Conservation (phyloP, 1,139 yeast species). For the Nakaseomyces delphensis region DNA sequence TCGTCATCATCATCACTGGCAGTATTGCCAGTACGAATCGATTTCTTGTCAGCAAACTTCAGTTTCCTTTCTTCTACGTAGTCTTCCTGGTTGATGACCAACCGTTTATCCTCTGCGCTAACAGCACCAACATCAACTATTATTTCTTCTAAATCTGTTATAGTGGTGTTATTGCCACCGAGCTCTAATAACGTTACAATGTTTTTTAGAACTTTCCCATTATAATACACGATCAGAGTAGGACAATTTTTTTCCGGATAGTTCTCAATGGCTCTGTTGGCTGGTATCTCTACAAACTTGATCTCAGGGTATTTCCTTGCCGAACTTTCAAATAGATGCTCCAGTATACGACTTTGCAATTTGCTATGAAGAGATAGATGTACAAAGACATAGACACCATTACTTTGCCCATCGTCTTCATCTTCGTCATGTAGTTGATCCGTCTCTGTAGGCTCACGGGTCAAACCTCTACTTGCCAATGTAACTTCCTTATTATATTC, state of each 20-base stretch:
- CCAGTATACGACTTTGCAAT: constrained; percentile 63
- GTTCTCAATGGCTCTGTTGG: constrained; percentile 78
- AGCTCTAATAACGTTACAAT: constrained; percentile 67
- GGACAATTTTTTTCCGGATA: constrained; percentile 90
- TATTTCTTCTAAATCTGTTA: constrained; percentile 61
- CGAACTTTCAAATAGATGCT: constrained; percentile 43
- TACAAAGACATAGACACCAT: constrained; percentile 50
- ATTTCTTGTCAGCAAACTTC: constrained; percentile 44
- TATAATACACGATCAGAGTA: constrained; percentile 70
- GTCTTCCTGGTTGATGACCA: constrained; percentile 54
- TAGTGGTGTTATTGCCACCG: constrained; percentile 71
- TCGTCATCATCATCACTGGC: constrained; percentile 38
- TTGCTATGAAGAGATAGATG: constrained; percentile 67
- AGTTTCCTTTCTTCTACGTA: constrained; percentile 46
- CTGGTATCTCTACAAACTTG: constrained; percentile 86
- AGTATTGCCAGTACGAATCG: constrained; percentile 37
- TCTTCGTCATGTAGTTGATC: constrained; percentile 4
- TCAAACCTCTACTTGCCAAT: constrained; percentile 47
- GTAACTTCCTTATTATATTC: constrained; percentile 85
- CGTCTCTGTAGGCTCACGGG: constrained; percentile 21
- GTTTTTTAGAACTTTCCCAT: constrained; percentile 70
- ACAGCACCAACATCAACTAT: constrained; percentile 61
- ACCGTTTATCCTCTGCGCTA: constrained; percentile 54
- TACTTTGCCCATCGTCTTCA: constrained; percentile 7
- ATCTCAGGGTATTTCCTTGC: constrained; percentile 65